Evolutionary conservation across 2,329 filamentous ascomycete genomes (phyloP).

Genomic region (Penicillium sp.): DNA sequence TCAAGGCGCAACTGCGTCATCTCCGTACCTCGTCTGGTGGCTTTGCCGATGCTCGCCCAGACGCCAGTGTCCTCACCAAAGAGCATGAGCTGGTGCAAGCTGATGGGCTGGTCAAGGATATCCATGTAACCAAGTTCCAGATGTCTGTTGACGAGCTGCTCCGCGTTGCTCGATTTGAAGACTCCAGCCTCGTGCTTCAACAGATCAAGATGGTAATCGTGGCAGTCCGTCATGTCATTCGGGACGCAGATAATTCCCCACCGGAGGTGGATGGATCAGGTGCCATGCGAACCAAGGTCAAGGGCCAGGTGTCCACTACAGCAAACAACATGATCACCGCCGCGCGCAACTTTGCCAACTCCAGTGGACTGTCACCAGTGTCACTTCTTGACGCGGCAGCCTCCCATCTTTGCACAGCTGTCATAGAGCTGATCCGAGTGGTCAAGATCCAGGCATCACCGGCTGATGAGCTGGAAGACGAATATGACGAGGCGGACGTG

Average conservation of each 20-base stretch:
- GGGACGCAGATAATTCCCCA: constrained; percentile 68
- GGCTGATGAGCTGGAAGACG: constrained; percentile 73
- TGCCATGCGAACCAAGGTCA: constrained; percentile 69
- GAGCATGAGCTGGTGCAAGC: constrained; percentile 72
- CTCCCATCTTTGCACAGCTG: constrained; percentile 80
- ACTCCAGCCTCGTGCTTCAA: constrained; percentile 74
- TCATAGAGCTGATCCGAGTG: constrained; percentile 80
- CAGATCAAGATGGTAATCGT: constrained; percentile 85
- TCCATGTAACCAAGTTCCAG: constrained; percentile 94
- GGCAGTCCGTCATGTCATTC: constrained; percentile 79
- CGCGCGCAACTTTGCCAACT: constrained; percentile 83
- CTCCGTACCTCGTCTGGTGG: constrained; percentile 80
- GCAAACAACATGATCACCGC: constrained; percentile 96
- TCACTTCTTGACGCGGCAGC: constrained; percentile 91
- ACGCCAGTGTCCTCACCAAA: constrained; percentile 56
- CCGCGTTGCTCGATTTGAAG: constrained; percentile 71
- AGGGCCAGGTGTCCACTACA: constrained; percentile 81
- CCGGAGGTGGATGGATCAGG: constrained; percentile 57
- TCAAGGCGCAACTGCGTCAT: constrained; percentile 82
- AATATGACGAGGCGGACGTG: constrained; percentile 67
- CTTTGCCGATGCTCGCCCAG: constrained; percentile 53
- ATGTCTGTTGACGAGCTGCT: constrained; percentile 90
- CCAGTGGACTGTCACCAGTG: constrained; percentile 85
- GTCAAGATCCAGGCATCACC: constrained; percentile 83
- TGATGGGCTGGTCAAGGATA: constrained; percentile 80